A percentile compares a stretch with the other conserved stretches of the same genome.
Conservation (phyloP, 2,329 filamentous ascomycete genomes). For the Thelonectria blattea region DNA sequence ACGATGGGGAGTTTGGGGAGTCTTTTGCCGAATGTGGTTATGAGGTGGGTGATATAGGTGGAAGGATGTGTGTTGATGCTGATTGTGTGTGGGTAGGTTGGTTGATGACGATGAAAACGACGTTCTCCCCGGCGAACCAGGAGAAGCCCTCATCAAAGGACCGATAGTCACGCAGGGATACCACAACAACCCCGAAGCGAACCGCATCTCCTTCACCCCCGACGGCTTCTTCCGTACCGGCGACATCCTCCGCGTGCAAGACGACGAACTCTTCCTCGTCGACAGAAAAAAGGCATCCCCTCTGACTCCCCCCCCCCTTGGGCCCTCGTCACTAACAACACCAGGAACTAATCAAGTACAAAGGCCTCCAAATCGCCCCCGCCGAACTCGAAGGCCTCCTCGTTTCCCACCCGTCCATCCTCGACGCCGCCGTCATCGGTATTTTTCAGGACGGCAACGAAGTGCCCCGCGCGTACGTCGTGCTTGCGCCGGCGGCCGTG, state of each 20-base stretch:
- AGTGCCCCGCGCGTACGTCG: conserved; percentile 54
- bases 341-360: conserved; percentile 62
- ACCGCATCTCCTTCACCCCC: conserved; percentile 60
- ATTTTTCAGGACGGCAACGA: conserved; percentile 53
- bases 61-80: no score
- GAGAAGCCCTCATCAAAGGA: conserved; percentile 72
- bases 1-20: conserved; percentile 53
- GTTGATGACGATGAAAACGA: conserved; percentile 50
- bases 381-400: conserved; percentile 64
- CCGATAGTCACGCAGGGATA: conserved; percentile 77
- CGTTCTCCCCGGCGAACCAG: conserved; percentile 49
- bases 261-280: conserved; percentile 76
- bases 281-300: conserved; percentile 78
- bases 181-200: conserved; percentile 70
- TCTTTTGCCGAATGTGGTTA: conserved; percentile 37
- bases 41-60: conserved; percentile 34
- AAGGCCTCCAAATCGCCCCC: conserved; percentile 71
- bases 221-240: conserved; percentile 78
- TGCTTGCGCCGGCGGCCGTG: conserved; percentile 31
- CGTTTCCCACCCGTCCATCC: conserved; percentile 47
- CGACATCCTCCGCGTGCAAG: conserved; percentile 75
- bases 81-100: conserved; percentile 34
- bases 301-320: no score
- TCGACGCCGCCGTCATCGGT: conserved; percentile 68
- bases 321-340: no score